Evolutionary conservation across 768 basidiomycete species (phyloP).

Genomic region (Tulasnella calospora): DNA sequence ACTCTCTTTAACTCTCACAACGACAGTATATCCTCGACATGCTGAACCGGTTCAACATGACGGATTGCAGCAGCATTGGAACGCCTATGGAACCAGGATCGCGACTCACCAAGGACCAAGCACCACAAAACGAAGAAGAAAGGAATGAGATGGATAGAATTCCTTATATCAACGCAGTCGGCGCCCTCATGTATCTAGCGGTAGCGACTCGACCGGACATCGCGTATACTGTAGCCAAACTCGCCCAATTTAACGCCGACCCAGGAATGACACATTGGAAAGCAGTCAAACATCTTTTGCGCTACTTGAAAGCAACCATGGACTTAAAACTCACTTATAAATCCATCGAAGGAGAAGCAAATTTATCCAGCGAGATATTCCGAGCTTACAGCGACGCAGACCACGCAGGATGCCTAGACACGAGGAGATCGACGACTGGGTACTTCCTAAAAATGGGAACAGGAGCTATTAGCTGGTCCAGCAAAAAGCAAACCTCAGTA

Average conservation of each 20-base stretch:
- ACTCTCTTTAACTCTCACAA: background rate
- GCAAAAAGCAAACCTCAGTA: too few relatives aligned
- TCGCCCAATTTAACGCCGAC: slow-evolving; percentile 27
- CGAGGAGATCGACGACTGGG: slow-evolving; percentile 32
- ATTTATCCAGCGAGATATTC: too few relatives aligned
- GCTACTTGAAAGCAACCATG: slow-evolving; percentile 21
- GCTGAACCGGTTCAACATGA: background rate
- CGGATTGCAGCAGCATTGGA: background rate
- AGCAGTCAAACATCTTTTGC: too few relatives aligned
- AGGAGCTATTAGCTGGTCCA: too few relatives aligned
- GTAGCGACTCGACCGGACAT: too few relatives aligned
- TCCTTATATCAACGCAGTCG: slow-evolving; percentile 21
- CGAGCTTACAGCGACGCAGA: too few relatives aligned
- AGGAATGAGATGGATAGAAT: too few relatives aligned
- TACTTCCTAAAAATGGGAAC: too few relatives aligned
- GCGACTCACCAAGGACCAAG: too few relatives aligned
- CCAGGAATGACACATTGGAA: slow-evolving; percentile 30
- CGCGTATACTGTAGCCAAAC: slow-evolving; percentile 21
- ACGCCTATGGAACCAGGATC: background rate
- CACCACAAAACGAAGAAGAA: too few relatives aligned
- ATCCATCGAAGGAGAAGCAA: background rate
- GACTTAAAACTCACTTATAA: slow-evolving; percentile 18
- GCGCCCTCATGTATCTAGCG: too few relatives aligned
- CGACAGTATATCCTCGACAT: slow-evolving; percentile 1
- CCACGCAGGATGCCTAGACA: slow-evolving; percentile 31